phyloP scores from a whole-genome alignment of 2,329 filamentous ascomycete species.

The Aspergillus awamori region DNA sequence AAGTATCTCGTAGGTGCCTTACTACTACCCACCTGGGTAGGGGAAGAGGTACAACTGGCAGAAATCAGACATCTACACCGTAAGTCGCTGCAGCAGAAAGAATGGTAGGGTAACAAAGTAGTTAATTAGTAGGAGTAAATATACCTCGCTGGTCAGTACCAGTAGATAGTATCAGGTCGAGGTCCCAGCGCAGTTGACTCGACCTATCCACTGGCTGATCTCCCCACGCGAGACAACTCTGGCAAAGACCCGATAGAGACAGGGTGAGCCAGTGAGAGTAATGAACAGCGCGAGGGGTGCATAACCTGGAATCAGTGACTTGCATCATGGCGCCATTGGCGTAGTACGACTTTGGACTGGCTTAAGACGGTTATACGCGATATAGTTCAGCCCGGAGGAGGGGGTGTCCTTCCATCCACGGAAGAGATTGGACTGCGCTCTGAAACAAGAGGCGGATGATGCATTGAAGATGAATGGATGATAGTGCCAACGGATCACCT shows the following conservation, averaged over 20 bases:
- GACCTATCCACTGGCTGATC: not conserved
- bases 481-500: not conserved
- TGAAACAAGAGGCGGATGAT: not conserved
- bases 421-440: not conserved
- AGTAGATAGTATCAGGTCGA: not conserved
- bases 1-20: not conserved
- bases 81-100: not conserved
- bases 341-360: too few relatives aligned
- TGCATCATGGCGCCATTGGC: conserved; percentile 4
- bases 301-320: conserved; percentile 6
- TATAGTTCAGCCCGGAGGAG: conserved; percentile 7
- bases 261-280: not conserved
- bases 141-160: too few relatives aligned
- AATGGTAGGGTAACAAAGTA: too few relatives aligned
- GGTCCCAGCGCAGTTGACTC: not conserved
- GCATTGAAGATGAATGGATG: not conserved
- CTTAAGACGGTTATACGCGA: not conserved
- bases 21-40: not conserved
- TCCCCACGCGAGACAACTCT: not conserved
- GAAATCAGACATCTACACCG: not conserved
- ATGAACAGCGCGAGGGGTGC: not conserved
- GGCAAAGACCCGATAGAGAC: not conserved
- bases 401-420: not conserved
- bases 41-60: not conserved
- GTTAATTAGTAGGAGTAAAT: too few relatives aligned